Base-by-base conservation (phyloP, 352 stramenopile genomes). In the Phytophthora pseudosyringae region DNA sequence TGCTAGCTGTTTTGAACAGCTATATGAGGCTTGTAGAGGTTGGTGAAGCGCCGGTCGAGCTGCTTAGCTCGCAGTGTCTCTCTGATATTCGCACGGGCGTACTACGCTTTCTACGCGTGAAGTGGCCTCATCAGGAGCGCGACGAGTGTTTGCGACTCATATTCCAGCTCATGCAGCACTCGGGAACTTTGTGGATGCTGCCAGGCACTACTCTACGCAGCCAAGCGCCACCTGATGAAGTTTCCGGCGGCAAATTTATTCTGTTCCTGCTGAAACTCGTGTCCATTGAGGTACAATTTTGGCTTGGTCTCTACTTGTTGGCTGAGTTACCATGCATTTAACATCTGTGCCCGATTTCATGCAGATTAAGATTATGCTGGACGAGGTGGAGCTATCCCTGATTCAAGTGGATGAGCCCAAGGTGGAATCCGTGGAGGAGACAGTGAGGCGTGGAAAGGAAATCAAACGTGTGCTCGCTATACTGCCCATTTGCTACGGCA, bases 341-440 rank as follows among this genome's bases (percentile, higher is more conserved):
- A 29, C 21, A 21, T 51, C 6, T 45, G 16, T 39, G 38, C 39
- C 36, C 48, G 31, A n/a, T 33, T 18, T 21, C 43, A 15, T 40
- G 11, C 49, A 93, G 83, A 90, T 91, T 59, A 96, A 96, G 44
- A 68, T 96, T 26, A 90, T 94, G 78, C 54, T 96, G 11, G 88
- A 96, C 43, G 88, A 96, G 56, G 83, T 90, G 4, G 86, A 94
- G 58, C 60, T 89, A 1, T 78, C 77, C 0, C 55, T 93, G 26
- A 70, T 96, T 33, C 71, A 89, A 60, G 73, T 90, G 55, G 83
- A 91, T n/a, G 82, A 90, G 11, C 39, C 72, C 4, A 68, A 78
- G 8, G 61, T 90, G 9, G 71, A 86, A 28, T 52, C 69, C 5
- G 67, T 85, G 10, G 68, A 83, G 1, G 82, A 93, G 48, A 41